phyloP scores from a whole-genome alignment of 768 basidiomycete species.

The Termitomyces heimii region DNA sequence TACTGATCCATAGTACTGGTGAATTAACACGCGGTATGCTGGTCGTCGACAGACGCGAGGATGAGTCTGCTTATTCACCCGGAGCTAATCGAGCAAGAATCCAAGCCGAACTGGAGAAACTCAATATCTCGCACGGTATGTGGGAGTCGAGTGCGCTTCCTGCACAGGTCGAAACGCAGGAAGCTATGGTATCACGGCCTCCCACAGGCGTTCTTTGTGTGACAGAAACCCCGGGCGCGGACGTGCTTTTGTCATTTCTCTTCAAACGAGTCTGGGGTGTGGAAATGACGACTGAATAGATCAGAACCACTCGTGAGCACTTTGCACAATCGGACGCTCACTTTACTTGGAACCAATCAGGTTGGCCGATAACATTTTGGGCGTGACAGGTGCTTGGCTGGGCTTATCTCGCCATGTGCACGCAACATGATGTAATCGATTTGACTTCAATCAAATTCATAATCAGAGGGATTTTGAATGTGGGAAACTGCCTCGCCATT shows the following conservation, averaged over 20 bases:
- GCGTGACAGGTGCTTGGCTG: conserved; percentile 5
- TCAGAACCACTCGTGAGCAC: not conserved
- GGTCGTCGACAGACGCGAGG: conserved; percentile 72
- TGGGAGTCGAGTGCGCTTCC: conserved; percentile 50
- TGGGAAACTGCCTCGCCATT: conserved; percentile 17
- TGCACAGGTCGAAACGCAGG: conserved; percentile 47
- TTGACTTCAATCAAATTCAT: conserved; percentile 21
- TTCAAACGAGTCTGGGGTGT: conserved; percentile 54
- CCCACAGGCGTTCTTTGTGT: conserved; percentile 40
- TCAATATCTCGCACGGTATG: conserved; percentile 22
- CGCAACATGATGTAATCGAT: conserved; percentile 5
- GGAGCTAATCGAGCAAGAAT: conserved; percentile 61
- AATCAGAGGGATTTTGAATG: conserved; percentile 18
- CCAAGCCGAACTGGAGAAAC: conserved; percentile 45
- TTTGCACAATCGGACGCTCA: not conserved
- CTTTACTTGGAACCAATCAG: not conserved
- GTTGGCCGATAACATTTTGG: conserved; percentile 3
- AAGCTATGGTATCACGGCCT: conserved; percentile 8
- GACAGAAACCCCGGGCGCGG: conserved; percentile 59
- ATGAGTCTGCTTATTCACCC: conserved; percentile 56
- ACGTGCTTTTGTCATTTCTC: conserved; percentile 40
- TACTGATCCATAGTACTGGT: conserved; percentile 36
- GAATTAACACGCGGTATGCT: conserved; percentile 86
- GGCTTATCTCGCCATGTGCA: conserved; percentile 12
- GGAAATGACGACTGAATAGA: not conserved